These are phyloP conservation scores for Trichoderma atrobrunneum DNA, from an alignment of 2,329 filamentous ascomycete genomes.

Conservation along the genomic window DNA sequence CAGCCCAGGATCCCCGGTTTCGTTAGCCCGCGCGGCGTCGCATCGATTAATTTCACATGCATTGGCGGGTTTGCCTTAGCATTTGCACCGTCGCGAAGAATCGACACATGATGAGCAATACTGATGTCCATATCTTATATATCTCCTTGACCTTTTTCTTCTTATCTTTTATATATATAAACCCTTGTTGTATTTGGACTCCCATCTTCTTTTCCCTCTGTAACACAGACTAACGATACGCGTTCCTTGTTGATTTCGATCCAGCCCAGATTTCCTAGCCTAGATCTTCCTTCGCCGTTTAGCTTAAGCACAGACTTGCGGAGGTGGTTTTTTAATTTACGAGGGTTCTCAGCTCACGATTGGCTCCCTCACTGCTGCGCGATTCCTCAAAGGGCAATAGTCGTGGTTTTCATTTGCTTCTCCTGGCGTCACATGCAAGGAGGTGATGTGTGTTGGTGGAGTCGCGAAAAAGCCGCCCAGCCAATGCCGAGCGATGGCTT, in stretches of 20 bases:
- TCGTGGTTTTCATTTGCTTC: not conserved
- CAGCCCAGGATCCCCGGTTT: not conserved
- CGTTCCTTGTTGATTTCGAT: not conserved
- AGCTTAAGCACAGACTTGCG: not conserved
- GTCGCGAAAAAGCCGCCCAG: not conserved
- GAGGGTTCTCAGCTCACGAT: not conserved
- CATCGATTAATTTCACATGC: not conserved
- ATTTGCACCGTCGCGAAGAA: not conserved
- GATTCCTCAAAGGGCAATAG: not conserved
- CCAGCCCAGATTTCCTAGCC: not conserved
- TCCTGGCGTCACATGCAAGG: constrained; percentile 11
- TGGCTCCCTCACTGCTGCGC: not conserved
- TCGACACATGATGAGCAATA: not conserved
- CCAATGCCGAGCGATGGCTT: not conserved
- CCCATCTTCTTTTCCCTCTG: not conserved
- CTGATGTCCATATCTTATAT: not conserved
- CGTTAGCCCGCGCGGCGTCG: not conserved
- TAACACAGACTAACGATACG: not conserved
- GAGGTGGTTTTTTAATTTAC: not conserved
- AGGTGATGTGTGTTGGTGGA: not conserved
- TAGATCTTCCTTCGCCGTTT: not conserved
- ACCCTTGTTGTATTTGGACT: not conserved
- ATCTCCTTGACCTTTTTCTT: not conserved
- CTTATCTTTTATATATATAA: too few species aligned
- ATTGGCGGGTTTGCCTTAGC: not conserved